Conservation (phyloP, 345 rosid species). For the Punica granatum region DNA sequence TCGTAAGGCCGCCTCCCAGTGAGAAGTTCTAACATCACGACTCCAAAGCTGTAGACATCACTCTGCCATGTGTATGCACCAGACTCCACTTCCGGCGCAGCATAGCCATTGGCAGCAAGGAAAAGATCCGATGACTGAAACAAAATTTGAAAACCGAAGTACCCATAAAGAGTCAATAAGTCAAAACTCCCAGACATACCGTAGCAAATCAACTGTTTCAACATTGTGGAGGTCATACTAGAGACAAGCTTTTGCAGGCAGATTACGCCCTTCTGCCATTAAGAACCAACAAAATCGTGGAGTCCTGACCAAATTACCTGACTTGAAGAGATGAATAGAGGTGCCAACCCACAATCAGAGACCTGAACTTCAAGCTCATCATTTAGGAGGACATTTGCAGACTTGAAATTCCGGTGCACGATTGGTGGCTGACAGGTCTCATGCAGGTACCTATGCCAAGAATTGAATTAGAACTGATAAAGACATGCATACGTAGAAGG, state of each 20-base stretch:
- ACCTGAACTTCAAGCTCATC: constrained; percentile 50
- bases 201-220: too few species aligned
- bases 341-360: constrained; percentile 79
- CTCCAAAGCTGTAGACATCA: constrained; percentile 90
- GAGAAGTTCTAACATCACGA: constrained; percentile 91
- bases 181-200: too few species aligned
- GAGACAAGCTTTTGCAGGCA: neutral
- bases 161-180: neutral
- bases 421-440: constrained; percentile 78
- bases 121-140: constrained; percentile 1
- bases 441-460: constrained; percentile 58
- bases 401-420: constrained; percentile 67
- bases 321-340: constrained; percentile 38
- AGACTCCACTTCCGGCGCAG: constrained; percentile 67
- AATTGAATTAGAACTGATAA: neutral
- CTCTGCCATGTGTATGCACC: constrained; percentile 83
- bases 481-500: neutral
- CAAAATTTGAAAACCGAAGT: neutral
- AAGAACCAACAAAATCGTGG: neutral
- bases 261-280: neutral
- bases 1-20: constrained; percentile 74
- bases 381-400: constrained; percentile 74
- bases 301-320: constrained; percentile 39
- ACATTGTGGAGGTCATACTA: too few species aligned
- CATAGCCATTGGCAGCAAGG: constrained; percentile 39